Conservation (phyloP, 805 yeast genomes). For the Trichomonascus vanleenenianus region DNA sequence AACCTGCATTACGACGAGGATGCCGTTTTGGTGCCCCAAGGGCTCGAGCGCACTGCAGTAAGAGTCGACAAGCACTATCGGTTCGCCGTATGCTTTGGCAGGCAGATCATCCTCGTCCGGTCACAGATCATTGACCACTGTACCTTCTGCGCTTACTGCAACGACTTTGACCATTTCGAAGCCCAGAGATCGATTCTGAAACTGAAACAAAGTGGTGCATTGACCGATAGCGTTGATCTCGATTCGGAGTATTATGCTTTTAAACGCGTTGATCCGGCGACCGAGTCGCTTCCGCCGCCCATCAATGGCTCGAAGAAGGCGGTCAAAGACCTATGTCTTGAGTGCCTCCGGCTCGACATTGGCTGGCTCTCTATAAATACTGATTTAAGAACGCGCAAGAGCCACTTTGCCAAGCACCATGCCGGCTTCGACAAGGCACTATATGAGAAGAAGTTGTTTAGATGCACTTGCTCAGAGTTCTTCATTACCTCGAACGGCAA, state of each 20-base stretch:
- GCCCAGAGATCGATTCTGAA: too few species aligned
- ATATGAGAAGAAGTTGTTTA: too few species aligned
- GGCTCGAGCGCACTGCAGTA: background rate
- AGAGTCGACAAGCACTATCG: background rate
- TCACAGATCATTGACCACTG: background rate
- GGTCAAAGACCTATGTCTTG: background rate
- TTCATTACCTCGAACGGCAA: too few species aligned
- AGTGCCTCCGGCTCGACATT: background rate
- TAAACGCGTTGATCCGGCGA: background rate
- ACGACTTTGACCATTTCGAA: background rate
- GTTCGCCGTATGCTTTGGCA: background rate
- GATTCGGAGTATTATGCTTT: too few species aligned
- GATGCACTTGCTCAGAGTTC: too few species aligned
- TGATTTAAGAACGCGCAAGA: too few species aligned
- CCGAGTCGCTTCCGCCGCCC: background rate
- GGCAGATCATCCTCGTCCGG: background rate
- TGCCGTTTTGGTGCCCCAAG: background rate
- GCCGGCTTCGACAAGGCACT: too few species aligned
- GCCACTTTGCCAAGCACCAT: too few species aligned
- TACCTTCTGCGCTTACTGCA: background rate
- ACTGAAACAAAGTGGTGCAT: background rate
- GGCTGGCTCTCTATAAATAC: background rate
- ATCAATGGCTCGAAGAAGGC: background rate
- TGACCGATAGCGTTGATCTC: background rate
- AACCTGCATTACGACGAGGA: background rate